Base-by-base conservation (phyloP, 768 basidiomycete species). In the Boletus tomentosulus region DNA sequence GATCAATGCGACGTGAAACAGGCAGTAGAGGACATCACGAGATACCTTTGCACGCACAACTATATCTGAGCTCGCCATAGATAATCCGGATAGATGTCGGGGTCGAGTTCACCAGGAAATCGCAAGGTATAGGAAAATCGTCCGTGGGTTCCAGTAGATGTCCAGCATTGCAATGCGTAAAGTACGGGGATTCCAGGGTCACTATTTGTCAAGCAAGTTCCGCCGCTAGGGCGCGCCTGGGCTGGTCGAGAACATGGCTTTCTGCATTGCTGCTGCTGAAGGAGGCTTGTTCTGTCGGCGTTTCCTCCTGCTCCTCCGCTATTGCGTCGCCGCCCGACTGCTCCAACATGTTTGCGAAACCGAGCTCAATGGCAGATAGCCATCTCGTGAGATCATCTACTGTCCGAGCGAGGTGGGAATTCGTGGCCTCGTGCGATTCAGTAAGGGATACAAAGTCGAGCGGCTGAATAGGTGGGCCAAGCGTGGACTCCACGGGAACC, bases 321-420 rank as follows among this genome's bases (percentile, higher is more conserved):
- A 86, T 87, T 25, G 77, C 77, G 58, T 82, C 75, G 35, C 74
- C 74, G 15, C 69, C 67, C 1, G 76, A 65, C 43, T 73, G 73
- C 38, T 85, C 85, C 39, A 95, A 71, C 58, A 94, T 76, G 25
- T 75, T 78, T 31, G 76, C 78, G 45, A 98, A 72, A 0, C 92
- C 93, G 11, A 67, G 71, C 63, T 92, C 89, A 1, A 95, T 79
- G 0, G 84, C 76, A 5, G 79, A 78, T 53, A 98, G 69, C 91
- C 90, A 95, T 57, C 80, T 76, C 3, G 79, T 77, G 34, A 98
- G 78, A 62, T 88, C 84, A 43, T 86, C 86, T 10, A 96, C 81
- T 3, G 85, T 87, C 42, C 76, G 71, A 42, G 83, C 84, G 46
- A 98, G 78, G 64, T 92, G 87, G 1, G 73, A 67, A 58, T 89